Evolutionary conservation across 768 basidiomycete genomes (phyloP).

Genomic region (Mycena filopes): DNA sequence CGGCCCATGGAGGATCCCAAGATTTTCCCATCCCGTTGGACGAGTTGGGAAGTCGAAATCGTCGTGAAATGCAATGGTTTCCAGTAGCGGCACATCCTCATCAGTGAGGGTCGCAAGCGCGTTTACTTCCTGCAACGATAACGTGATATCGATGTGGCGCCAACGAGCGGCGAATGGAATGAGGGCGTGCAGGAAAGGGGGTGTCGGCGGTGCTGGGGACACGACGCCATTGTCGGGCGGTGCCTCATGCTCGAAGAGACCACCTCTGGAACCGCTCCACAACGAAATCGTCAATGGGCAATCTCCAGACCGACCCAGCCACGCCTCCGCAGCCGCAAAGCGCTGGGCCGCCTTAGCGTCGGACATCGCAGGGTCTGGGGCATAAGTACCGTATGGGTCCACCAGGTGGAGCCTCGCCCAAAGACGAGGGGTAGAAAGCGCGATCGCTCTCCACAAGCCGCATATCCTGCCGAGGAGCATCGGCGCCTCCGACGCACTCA

Average conservation of each 20-base stretch:
- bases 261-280: background rate
- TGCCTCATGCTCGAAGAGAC: too few relatives aligned
- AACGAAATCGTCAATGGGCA: slow-evolving; percentile 15
- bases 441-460: slow-evolving; percentile 39
- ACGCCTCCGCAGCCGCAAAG: background rate
- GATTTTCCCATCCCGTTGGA: background rate
- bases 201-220: too few relatives aligned
- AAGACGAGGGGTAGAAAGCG: slow-evolving; percentile 38
- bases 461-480: slow-evolving; percentile 44
- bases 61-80: background rate
- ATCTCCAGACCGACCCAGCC: slow-evolving; percentile 14
- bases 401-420: slow-evolving; percentile 36
- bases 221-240: background rate
- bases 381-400: background rate
- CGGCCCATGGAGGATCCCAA: background rate
- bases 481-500: slow-evolving; percentile 34
- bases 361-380: background rate
- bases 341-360: background rate
- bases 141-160: background rate
- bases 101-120: background rate
- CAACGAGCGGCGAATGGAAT: background rate
- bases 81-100: background rate
- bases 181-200: background rate
- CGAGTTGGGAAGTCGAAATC: background rate
- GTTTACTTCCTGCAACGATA: background rate